phyloP scores from a whole-genome alignment of 495 filamentous ascomycete genomes.

The Sabuloglossum arenarium region DNA sequence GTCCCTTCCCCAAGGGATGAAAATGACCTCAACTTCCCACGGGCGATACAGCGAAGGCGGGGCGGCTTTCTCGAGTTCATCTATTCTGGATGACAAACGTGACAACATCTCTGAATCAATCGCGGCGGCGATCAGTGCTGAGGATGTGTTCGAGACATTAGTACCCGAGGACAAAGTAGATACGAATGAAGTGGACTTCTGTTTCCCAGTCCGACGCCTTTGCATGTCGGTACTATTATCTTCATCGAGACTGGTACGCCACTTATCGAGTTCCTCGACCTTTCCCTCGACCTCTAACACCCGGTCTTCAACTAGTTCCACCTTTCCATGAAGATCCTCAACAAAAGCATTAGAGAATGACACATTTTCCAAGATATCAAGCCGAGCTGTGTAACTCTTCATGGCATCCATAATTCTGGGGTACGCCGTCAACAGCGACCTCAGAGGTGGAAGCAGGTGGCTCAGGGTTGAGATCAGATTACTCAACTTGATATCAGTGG shows the following conservation, averaged over 20 bases:
- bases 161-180: constrained; percentile 1
- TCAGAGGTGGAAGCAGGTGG: background rate
- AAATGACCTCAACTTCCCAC: constrained; percentile 47
- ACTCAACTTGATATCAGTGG: background rate
- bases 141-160: constrained; percentile 1
- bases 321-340: constrained; percentile 36
- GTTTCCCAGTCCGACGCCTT: constrained; percentile 2
- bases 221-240: constrained; percentile 1
- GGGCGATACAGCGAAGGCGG: constrained; percentile 33
- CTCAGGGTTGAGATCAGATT: background rate
- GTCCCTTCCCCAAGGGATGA: constrained; percentile 38
- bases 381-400: constrained; percentile 28
- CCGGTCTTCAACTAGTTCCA: constrained; percentile 34
- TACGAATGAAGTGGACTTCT: constrained; percentile 2
- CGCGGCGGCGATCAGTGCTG: constrained; percentile 4
- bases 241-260: constrained; percentile 22
- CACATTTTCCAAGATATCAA: constrained; percentile 36
- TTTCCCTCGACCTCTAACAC: constrained; percentile 40
- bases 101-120: constrained; percentile 21
- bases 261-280: constrained; percentile 35
- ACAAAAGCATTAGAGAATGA: constrained; percentile 33
- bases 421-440: constrained; percentile 7
- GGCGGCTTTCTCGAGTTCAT: constrained; percentile 29
- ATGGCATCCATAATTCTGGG: constrained; percentile 20
- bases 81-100: constrained; percentile 33